These are phyloP conservation scores for Aspergillus egyptiacus DNA, from an alignment of 495 filamentous ascomycete species.

Conservation along the genomic window DNA sequence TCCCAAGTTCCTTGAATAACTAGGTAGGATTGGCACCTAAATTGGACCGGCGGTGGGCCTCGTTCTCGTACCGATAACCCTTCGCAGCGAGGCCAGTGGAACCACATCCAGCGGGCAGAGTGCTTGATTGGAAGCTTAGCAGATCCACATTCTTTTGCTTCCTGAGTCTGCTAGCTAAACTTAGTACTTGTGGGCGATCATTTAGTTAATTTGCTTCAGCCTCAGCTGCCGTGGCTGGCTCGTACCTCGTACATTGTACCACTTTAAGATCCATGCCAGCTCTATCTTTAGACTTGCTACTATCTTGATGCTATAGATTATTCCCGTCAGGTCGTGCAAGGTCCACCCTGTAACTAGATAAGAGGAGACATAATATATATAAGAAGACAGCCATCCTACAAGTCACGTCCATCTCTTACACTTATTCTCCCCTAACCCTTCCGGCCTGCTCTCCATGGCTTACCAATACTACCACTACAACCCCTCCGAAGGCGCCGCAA, in stretches of 20 bases:
- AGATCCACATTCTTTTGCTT: background rate
- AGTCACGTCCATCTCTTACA: background rate
- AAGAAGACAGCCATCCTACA: too few relatives aligned
- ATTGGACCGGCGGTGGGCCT: background rate
- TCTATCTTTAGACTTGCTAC: background rate
- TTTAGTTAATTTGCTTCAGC: background rate
- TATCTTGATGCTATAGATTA: too few relatives aligned
- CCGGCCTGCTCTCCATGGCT: background rate
- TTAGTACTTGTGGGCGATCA: too few relatives aligned
- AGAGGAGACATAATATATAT: too few relatives aligned
- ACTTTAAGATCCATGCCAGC: background rate
- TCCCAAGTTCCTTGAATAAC: too few relatives aligned
- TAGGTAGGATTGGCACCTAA: background rate
- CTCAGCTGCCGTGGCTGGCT: too few relatives aligned
- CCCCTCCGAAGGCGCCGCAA: slow-evolving; percentile 44
- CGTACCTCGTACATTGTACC: slow-evolving; percentile 7
- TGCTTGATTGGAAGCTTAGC: background rate
- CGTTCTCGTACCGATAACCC: slow-evolving; percentile 6
- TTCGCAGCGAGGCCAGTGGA: background rate
- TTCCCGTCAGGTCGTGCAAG: too few relatives aligned
- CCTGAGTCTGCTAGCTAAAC: background rate
- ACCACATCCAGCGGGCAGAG: too few relatives aligned
- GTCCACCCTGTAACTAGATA: too few relatives aligned
- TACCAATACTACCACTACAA: slow-evolving; percentile 23
- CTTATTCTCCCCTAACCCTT: background rate